Evolutionary conservation across 2,329 filamentous ascomycete species (phyloP).

Genomic region (Microsporum audouinii): DNA sequence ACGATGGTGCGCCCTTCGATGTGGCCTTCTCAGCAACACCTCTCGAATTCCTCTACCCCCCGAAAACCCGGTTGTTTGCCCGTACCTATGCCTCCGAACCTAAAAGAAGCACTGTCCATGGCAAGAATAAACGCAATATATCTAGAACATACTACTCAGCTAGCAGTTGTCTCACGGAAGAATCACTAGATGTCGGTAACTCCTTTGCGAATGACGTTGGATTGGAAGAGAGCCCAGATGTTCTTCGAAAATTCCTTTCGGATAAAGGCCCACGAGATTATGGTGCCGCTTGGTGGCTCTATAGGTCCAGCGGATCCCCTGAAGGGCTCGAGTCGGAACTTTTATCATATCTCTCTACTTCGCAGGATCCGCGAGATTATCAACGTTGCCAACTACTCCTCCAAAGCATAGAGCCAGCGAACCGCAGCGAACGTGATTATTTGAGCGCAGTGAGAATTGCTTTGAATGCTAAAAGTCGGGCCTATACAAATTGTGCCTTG

Average conservation of each 20-base stretch:
- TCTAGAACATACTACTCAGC: slow-evolving; percentile 14
- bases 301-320: slow-evolving; percentile 23
- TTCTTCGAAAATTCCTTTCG: slow-evolving; percentile 6
- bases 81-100: slow-evolving; percentile 7
- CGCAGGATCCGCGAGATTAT: slow-evolving; percentile 28
- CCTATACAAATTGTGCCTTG: slow-evolving; percentile 24
- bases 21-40: background rate
- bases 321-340: slow-evolving; percentile 19
- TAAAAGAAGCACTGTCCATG: slow-evolving; percentile 6
- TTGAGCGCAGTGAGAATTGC: slow-evolving; percentile 35
- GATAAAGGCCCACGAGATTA: slow-evolving; percentile 15
- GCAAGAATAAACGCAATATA: slow-evolving; percentile 13
- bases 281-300: slow-evolving; percentile 36
- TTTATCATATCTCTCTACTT: slow-evolving; percentile 28
- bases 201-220: background rate
- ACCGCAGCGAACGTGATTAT: slow-evolving; percentile 36
- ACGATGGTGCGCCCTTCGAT: background rate
- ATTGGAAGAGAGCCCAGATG: background rate
- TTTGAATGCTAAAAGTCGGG: slow-evolving; percentile 28
- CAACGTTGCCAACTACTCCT: slow-evolving; percentile 39
- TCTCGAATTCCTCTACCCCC: slow-evolving; percentile 35
- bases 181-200: background rate
- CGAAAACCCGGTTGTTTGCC: slow-evolving; percentile 16
- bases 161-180: background rate
- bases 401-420: slow-evolving; percentile 25